Conservation (phyloP, 2,329 filamentous ascomycete genomes). For the Aspergillus pseudoviridinutans region DNA sequence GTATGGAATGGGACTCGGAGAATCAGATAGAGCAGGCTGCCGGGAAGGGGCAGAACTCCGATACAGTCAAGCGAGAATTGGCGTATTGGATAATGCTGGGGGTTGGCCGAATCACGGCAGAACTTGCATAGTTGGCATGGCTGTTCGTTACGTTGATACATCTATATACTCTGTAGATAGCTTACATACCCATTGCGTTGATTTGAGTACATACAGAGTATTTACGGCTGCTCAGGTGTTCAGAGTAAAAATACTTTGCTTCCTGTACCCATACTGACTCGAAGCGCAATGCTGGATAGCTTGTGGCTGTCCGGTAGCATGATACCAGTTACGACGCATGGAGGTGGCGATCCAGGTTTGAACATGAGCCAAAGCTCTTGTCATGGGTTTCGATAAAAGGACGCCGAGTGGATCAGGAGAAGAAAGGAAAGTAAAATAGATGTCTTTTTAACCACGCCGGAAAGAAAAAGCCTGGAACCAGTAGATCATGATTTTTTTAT, state of each 20-base stretch:
- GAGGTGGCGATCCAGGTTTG: background rate
- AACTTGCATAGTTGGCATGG: slow-evolving; percentile 4
- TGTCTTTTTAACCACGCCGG: slow-evolving; percentile 17
- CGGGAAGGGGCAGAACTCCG: slow-evolving; percentile 52
- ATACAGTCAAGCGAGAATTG: slow-evolving; percentile 76
- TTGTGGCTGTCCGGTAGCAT: no score
- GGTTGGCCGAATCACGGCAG: slow-evolving; percentile 67
- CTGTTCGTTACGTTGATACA: background rate
- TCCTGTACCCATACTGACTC: background rate
- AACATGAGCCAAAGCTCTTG: background rate
- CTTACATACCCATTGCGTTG: background rate
- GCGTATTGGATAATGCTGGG: slow-evolving; percentile 96
- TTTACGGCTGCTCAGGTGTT: background rate
- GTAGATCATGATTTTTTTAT: slow-evolving; percentile 21
- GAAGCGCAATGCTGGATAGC: background rate
- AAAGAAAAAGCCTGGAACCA: slow-evolving; percentile 18
- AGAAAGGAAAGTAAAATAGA: slow-evolving; percentile 1
- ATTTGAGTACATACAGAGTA: background rate
- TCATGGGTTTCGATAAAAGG: background rate
- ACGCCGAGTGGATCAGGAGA: background rate
- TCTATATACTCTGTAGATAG: background rate
- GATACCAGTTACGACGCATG: background rate
- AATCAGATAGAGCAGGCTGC: slow-evolving; percentile 40
- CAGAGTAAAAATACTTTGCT: background rate
- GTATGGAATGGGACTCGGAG: slow-evolving; percentile 81